Base-by-base conservation (phyloP, 1,284 basidiomycete genomes). In the Waitea zeae region DNA sequence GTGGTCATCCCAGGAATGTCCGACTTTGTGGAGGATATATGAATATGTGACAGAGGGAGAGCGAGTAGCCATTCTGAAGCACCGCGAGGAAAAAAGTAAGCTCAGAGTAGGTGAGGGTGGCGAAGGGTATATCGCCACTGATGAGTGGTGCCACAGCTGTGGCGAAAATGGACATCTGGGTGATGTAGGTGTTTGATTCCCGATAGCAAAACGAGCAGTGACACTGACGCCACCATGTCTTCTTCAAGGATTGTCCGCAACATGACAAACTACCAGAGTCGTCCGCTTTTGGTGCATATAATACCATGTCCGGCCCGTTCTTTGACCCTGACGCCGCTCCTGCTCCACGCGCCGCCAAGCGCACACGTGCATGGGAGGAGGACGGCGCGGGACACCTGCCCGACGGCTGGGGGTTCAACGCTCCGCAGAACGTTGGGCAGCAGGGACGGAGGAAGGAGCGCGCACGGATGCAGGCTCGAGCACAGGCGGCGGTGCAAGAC, bases 1-100 rank as follows among this genome's bases (percentile, higher is more conserved):
- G n/a, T n/a, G n/a, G n/a, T n/a, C n/a, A n/a, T n/a, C n/a, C n/a
- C 30, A 90, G 77, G 80, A 82, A 59, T 95, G 89, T 43, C 84
- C 86, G 1, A 80, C 79, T 0, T 56, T 84, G 31, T 95, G 89
- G 89, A 64, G 89, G 29, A 60, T 88, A 39, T 95, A 95, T 47
- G 64, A 74, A 18, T 93, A 92, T 46, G 59, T 77, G 31, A 59
- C 62, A 2, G 62, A 67, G 4, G 61, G 62, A 2, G 73, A 70
- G 20, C 68, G 73, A 18, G 49, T 55, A 4, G 43, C 49, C 3
- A 65, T 63, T n/a, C 49, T 78, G 2, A 49, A 53, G n/a, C 44
- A 39, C 17, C 66, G 79, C 22, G 58, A 63, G 38, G 49, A 56
- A 20, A 75, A 64, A 46, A 61, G 58, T 36, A 45, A 54, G 2